phyloP scores from a whole-genome alignment of 148 eudicot genomes.

The Nepenthes mirabilis region DNA sequence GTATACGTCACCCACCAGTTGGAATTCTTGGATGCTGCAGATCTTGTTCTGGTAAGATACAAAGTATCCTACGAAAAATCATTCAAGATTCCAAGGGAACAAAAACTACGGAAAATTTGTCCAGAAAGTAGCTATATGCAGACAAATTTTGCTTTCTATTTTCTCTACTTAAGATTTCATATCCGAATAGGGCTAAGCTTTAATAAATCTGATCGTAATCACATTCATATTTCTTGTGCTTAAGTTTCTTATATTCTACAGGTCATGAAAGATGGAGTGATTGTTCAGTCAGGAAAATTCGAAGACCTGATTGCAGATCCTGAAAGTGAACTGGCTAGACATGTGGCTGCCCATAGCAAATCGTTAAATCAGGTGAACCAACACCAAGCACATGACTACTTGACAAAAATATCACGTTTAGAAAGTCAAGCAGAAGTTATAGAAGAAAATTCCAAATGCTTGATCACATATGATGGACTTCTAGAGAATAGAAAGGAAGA shows the following conservation, averaged over 20 bases:
- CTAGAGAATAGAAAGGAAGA: constrained; percentile 33
- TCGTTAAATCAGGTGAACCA: constrained; percentile 57
- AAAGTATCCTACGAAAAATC: not conserved
- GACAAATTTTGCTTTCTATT: no score
- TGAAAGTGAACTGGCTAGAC: constrained; percentile 51
- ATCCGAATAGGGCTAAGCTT: not conserved
- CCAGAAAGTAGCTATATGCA: no score
- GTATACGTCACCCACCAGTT: constrained; percentile 81
- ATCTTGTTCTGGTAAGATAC: constrained; percentile 64
- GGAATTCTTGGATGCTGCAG: constrained; percentile 74
- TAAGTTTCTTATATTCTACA: constrained; percentile 5
- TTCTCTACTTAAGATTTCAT: not conserved
- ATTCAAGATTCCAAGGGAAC: not conserved
- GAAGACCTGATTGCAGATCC: constrained; percentile 44
- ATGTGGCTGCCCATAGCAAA: constrained; percentile 60
- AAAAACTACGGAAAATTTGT: no score
- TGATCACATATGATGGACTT: constrained; percentile 13
- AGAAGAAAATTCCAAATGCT: constrained; percentile 25
- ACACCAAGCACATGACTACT: constrained; percentile 10
- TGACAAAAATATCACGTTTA: constrained; percentile 8
- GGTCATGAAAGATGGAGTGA: constrained; percentile 85
- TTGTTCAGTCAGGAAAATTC: constrained; percentile 64
- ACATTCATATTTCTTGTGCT: not conserved
- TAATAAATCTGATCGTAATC: not conserved
- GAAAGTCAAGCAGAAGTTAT: constrained; percentile 24